Conservation (phyloP, 1,284 basidiomycete species). For the Ganoderma sinense region DNA sequence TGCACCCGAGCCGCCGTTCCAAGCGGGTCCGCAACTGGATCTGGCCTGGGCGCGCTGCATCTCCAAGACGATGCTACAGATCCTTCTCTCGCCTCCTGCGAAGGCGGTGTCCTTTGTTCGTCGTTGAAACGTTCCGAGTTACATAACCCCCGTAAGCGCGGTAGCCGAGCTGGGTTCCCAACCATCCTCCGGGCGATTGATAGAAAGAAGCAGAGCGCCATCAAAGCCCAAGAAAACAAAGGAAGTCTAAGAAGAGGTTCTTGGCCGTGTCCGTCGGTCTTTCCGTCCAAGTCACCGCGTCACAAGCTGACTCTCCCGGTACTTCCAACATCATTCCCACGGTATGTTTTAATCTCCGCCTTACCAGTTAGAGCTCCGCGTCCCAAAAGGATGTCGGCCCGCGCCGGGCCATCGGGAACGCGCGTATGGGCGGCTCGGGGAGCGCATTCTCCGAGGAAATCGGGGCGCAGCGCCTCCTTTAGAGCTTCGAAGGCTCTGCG, state of each 20-base stretch:
- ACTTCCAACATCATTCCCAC: neutral
- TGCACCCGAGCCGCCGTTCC: neutral
- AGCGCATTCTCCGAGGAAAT: constrained; percentile 7
- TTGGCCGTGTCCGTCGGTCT: neutral
- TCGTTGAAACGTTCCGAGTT: neutral
- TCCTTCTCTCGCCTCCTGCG: neutral
- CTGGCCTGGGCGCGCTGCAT: neutral
- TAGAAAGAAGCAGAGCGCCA: neutral
- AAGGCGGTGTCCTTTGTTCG: neutral
- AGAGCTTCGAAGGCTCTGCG: neutral
- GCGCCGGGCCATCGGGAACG: neutral
- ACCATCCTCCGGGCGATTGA: neutral
- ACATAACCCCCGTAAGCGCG: neutral
- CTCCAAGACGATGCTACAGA: constrained; percentile 12
- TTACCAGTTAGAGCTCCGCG: neutral
- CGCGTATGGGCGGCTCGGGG: constrained; percentile 2
- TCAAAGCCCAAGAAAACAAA: neutral
- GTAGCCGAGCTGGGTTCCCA: neutral
- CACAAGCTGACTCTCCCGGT: neutral
- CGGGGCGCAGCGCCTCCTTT: neutral
- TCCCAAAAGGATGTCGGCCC: neutral
- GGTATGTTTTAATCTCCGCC: neutral
- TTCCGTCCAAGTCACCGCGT: neutral
- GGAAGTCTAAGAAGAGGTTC: neutral
- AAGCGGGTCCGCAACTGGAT: neutral